Base-by-base conservation (phyloP, 2,329 filamentous ascomycete species). In the Talaromyces sp. region DNA sequence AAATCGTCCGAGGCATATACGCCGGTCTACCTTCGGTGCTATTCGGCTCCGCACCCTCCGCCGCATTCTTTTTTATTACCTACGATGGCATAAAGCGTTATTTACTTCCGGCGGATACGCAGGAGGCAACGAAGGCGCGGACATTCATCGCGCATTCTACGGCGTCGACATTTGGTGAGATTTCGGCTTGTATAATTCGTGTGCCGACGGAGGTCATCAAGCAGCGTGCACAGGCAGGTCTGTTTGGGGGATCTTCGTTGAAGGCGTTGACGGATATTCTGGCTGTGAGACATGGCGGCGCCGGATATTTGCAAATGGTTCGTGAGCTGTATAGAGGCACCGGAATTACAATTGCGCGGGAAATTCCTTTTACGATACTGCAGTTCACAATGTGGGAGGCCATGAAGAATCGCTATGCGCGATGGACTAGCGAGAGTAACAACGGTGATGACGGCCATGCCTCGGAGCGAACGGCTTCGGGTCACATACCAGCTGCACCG, bases 131-230 rank as follows among this genome's bases (percentile, higher is more conserved):
- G 58, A 78, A 74, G 64, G 68, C 70, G 18, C 74, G 73, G 70
- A 69, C 71, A 52, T 68, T 76, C 67, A 67, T 84, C 40, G 80
- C 84, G 40, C 93, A 97, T 78, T 97, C 97, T 87, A 73, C 88
- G 1, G 93, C 95, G 1, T 95, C 93, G 1, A 90, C 86, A 50
- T 73, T 93, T 52, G 96, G 95, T 60, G 95, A 99, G 77, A 83
- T 98, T 1, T 92, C 93, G 2, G 96, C 95, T 0, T 99, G 95
- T 76, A 87, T 92, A 1, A 88, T 99, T 6, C 83, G 95, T 61
- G 95, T 99, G 21, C 95, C 95, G 8, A 98, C 93, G 0, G 95
- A 99, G 75, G 95, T 99, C 4, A 85, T 99, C 70, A 99, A 99
- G 84, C 95, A 98, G 82, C 85, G 96, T 64, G 93, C 95, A 18